Conservation (phyloP, 768 basidiomycete genomes). For the Lactarius hengduanensis region DNA sequence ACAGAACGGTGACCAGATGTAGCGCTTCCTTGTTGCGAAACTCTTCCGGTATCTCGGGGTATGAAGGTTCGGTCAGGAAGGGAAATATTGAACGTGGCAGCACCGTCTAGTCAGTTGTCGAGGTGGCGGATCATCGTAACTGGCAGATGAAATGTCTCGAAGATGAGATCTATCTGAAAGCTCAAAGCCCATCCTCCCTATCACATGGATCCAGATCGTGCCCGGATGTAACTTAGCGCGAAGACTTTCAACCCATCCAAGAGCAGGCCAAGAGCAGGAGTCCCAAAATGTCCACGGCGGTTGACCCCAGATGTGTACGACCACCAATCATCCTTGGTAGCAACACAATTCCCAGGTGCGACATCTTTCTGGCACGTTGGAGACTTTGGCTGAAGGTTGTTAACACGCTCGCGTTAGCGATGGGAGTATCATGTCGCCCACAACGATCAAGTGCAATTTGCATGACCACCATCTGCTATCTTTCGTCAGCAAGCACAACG, state of each 20-base stretch:
- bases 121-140: not conserved
- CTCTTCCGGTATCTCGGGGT: not conserved
- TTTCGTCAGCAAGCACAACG: conserved; percentile 18
- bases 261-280: not conserved
- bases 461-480: conserved; percentile 4
- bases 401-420: conserved; percentile 18
- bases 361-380: not conserved
- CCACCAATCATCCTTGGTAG: not conserved
- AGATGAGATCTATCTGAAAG: not conserved
- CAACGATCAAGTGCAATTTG: conserved; percentile 25
- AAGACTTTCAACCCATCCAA: not conserved
- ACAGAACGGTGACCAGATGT: not conserved
- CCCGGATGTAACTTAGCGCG: not conserved
- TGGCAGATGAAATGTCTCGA: not conserved
- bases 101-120: not conserved
- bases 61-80: not conserved
- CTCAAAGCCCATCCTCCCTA: not conserved
- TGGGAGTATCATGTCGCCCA: conserved; percentile 28
- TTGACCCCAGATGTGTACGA: not conserved
- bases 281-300: not conserved
- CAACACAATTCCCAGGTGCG: not conserved
- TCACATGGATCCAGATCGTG: not conserved
- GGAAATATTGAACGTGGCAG: not conserved
- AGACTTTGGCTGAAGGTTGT: not conserved
- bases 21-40: not conserved